These are phyloP conservation scores for Fusarium equiseti DNA, from an alignment of 2,329 filamentous ascomycete species.

Conservation along the genomic window DNA sequence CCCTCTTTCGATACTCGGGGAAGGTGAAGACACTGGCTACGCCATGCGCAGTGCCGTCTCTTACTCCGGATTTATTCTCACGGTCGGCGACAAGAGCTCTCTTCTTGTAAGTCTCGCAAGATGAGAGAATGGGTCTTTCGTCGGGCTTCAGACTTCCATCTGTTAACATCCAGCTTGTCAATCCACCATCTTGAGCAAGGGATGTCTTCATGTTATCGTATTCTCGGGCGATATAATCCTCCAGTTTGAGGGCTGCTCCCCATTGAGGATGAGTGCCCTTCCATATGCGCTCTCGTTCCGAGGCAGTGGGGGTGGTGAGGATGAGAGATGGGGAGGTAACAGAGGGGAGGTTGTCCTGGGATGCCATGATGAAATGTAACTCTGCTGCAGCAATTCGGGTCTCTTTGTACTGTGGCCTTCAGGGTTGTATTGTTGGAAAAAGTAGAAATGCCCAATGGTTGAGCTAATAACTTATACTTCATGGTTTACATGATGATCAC, in stretches of 20 bases:
- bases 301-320: conserved; percentile 67
- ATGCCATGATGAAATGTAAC: conserved; percentile 30
- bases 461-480: conserved; percentile 20
- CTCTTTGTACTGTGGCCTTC: neutral
- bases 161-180: conserved; percentile 75
- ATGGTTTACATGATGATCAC: neutral
- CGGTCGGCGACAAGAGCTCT: conserved; percentile 60
- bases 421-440: neutral
- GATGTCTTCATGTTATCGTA: conserved; percentile 67
- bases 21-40: conserved; percentile 85
- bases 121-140: conserved; percentile 68
- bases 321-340: conserved; percentile 44
- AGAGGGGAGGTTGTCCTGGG: conserved; percentile 38
- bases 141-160: conserved; percentile 54
- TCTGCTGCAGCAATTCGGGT: too few species aligned
- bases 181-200: conserved; percentile 68
- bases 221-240: conserved; percentile 71
- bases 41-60: conserved; percentile 75
- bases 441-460: neutral
- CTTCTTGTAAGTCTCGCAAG: conserved; percentile 74
- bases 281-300: conserved; percentile 68
- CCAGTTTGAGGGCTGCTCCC: conserved; percentile 66
- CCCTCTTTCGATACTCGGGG: conserved; percentile 73
- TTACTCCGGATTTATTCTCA: conserved; percentile 49
- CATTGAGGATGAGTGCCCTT: conserved; percentile 67